Percentiles rank a stretch among this genome's conserved stretches.
Conservation (phyloP, 164 flowering plant species). For the Nymphaea colorata region DNA sequence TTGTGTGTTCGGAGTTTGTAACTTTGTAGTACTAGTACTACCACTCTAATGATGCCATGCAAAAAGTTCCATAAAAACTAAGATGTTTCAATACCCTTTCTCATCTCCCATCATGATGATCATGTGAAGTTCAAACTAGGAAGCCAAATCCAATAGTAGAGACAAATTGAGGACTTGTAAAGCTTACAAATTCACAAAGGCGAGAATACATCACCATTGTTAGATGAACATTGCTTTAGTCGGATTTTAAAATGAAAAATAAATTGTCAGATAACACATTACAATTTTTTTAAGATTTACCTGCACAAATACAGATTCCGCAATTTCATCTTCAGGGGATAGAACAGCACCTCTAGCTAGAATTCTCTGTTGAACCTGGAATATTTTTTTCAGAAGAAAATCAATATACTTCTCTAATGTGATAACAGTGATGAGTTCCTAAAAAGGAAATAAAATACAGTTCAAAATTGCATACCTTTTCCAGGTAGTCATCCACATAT, state of each 20-base stretch:
- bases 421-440: not conserved
- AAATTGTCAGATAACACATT: too few relatives aligned
- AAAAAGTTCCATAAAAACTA: too few relatives aligned
- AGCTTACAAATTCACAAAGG: too few relatives aligned
- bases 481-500: constrained; percentile 68
- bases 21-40: too few relatives aligned
- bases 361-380: constrained; percentile 69
- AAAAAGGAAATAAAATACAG: not conserved
- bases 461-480: constrained; percentile 37
- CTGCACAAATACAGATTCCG: constrained; percentile 85
- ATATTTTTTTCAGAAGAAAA: not conserved
- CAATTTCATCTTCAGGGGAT: constrained; percentile 84
- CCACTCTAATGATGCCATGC: too few relatives aligned
- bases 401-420: not conserved
- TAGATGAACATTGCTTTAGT: not conserved
- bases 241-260: not conserved
- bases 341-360: constrained; percentile 47
- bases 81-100: too few relatives aligned
- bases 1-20: too few relatives aligned
- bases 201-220: too few relatives aligned
- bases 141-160: too few relatives aligned
- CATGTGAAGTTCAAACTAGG: too few relatives aligned
- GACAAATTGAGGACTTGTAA: too few relatives aligned
- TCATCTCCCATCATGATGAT: too few relatives aligned
- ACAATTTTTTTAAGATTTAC: constrained; percentile 15